These are phyloP conservation scores for Yamagishiella unicocca DNA, from an alignment of 139 green algal species.

Conservation along the genomic window DNA sequence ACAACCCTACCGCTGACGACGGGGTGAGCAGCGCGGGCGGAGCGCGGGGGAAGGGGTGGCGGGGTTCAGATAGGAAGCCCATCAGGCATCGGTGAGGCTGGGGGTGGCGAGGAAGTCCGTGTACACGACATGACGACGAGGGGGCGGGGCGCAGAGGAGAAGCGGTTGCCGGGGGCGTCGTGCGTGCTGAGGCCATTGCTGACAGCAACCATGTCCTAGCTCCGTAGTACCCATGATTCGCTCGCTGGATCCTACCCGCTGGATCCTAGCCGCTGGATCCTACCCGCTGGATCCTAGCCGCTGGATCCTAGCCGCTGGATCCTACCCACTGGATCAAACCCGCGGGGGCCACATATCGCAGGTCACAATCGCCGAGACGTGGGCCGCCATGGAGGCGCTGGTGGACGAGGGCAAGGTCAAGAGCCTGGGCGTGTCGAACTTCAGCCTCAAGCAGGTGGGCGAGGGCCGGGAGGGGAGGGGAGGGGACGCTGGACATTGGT, in stretches of 20 bases:
- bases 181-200: neutral
- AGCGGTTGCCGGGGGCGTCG: neutral
- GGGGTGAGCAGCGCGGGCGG: too few relatives aligned
- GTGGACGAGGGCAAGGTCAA: conserved; percentile 83
- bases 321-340: too few relatives aligned
- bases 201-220: neutral
- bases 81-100: too few relatives aligned
- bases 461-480: neutral
- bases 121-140: neutral
- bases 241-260: too few relatives aligned
- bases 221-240: too few relatives aligned
- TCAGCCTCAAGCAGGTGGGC: conserved; percentile 77
- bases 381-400: conserved; percentile 73
- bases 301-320: too few relatives aligned
- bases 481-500: neutral
- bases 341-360: too few relatives aligned
- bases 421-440: conserved; percentile 90
- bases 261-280: too few relatives aligned
- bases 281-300: too few relatives aligned
- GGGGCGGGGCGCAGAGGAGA: too few relatives aligned
- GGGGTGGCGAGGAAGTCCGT: neutral
- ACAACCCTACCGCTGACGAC: conserved; percentile 2
- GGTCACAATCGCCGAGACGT: conserved; percentile 50
- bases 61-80: conserved; percentile 4
- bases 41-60: conserved; percentile 4